Evolutionary conservation across 805 yeast genomes (phyloP).

Genomic region (Yueomyces sinensis): DNA sequence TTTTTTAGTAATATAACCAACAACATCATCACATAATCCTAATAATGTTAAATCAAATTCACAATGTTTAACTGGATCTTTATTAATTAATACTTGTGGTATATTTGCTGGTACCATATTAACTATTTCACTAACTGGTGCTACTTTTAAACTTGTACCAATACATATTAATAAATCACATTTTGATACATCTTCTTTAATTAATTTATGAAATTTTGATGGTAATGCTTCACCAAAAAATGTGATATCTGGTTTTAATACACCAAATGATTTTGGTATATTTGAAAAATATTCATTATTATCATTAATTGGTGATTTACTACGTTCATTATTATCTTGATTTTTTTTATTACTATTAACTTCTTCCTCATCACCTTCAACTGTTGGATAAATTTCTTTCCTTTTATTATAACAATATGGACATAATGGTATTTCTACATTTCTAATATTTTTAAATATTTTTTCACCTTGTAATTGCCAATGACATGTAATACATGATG

Average conservation of each 20-base stretch:
- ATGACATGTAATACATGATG: slow-evolving; percentile 70
- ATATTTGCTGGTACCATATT: slow-evolving; percentile 55
- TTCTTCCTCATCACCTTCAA: slow-evolving; percentile 3
- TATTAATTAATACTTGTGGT: slow-evolving; percentile 73
- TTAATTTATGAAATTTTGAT: slow-evolving; percentile 43
- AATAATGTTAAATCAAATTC: slow-evolving; percentile 67
- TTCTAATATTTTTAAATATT: slow-evolving; percentile 46
- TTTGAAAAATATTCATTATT: background rate
- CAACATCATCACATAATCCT: slow-evolving; percentile 78
- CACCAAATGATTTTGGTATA: slow-evolving; percentile 50
- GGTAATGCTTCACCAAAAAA: slow-evolving; percentile 85
- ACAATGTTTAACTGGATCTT: slow-evolving; percentile 60
- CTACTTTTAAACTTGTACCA: slow-evolving; percentile 85
- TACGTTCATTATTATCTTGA: background rate
- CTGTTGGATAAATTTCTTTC: slow-evolving; percentile 18
- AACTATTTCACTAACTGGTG: slow-evolving; percentile 85
- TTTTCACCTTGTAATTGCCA: slow-evolving; percentile 52
- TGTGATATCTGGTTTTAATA: slow-evolving; percentile 85
- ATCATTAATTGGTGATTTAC: background rate
- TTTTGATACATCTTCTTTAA: slow-evolving; percentile 43
- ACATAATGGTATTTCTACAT: slow-evolving; percentile 55
- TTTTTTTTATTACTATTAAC: background rate
- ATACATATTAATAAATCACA: slow-evolving; percentile 77
- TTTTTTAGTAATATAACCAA: slow-evolving; percentile 44
- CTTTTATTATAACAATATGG: slow-evolving; percentile 46